Percentiles rank a stretch among this genome's conserved stretches.
phyloP scores from a whole-genome alignment of 2,329 filamentous ascomycete genomes.

The Fusarium mundagurra region DNA sequence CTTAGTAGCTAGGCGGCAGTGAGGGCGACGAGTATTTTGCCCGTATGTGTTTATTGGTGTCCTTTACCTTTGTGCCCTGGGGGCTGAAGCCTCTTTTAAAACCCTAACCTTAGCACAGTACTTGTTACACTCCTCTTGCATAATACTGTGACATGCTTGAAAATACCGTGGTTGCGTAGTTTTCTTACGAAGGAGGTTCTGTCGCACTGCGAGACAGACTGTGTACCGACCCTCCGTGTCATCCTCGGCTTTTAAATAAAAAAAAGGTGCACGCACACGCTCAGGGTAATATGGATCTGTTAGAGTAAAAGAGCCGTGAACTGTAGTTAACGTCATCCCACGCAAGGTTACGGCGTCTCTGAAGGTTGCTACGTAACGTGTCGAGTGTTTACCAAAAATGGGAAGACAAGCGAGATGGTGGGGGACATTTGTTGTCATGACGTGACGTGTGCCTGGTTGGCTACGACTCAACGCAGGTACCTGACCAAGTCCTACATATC shows the following conservation, averaged over 20 bases:
- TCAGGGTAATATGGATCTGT: fast-evolving
- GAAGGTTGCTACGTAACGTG: neutral
- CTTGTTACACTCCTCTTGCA: neutral
- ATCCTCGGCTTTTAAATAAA: neutral
- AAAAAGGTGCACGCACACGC: neutral
- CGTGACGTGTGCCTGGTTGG: too few species aligned
- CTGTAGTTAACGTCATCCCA: neutral
- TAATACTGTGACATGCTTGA: neutral
- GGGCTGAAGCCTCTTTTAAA: too few species aligned
- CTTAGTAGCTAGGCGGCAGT: too few species aligned
- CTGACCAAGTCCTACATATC: fast-evolving
- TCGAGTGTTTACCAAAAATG: too few species aligned
- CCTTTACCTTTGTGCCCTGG: too few species aligned
- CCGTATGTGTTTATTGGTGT: too few species aligned
- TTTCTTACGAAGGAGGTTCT: neutral
- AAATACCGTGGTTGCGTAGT: neutral
- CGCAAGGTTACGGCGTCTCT: neutral
- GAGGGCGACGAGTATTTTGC: too few species aligned
- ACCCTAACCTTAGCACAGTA: too few species aligned
- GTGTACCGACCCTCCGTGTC: neutral
- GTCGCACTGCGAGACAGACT: neutral
- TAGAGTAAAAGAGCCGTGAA: neutral
- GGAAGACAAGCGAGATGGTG: neutral
- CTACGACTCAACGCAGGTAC: neutral
- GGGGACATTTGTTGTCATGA: neutral